Evolutionary conservation across 1,284 basidiomycete genomes (phyloP).

Genomic region (Anthracocystis walkeri): DNA sequence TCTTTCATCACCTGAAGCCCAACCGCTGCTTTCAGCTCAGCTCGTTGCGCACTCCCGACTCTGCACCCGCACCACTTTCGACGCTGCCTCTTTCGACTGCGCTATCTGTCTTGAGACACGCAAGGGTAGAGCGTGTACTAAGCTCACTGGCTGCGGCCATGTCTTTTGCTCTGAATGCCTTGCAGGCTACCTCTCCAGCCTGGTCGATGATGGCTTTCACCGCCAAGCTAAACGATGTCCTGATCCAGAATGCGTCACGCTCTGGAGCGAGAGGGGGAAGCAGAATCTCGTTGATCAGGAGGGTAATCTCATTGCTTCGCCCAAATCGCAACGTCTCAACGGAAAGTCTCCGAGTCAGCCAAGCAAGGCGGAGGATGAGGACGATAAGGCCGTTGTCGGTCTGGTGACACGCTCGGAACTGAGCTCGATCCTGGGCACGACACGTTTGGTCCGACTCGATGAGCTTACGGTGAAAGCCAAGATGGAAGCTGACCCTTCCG

Average conservation of each 20-base stretch:
- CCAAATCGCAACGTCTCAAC: slow-evolving; percentile 1
- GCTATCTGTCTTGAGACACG: slow-evolving; percentile 53
- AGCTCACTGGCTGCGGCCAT: slow-evolving; percentile 43
- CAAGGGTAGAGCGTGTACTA: slow-evolving; percentile 44
- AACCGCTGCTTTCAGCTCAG: slow-evolving; percentile 30
- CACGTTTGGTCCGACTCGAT: slow-evolving; percentile 31
- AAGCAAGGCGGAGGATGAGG: not conserved
- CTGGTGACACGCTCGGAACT: slow-evolving; percentile 37
- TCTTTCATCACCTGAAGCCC: slow-evolving; percentile 7
- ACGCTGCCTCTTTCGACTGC: slow-evolving; percentile 47
- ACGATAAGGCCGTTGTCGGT: slow-evolving; percentile 14
- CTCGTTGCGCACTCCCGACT: slow-evolving; percentile 35
- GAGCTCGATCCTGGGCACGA: slow-evolving; percentile 19
- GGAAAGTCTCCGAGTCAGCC: not conserved
- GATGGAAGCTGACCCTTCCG: slow-evolving; percentile 51
- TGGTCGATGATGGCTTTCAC: slow-evolving; percentile 50
- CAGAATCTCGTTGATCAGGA: slow-evolving; percentile 44
- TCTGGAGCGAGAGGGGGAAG: slow-evolving; percentile 44
- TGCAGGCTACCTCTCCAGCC: slow-evolving; percentile 37
- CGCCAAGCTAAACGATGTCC: slow-evolving; percentile 50
- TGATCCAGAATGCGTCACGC: slow-evolving; percentile 48
- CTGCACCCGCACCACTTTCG: slow-evolving; percentile 43
- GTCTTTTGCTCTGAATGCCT: slow-evolving; percentile 55
- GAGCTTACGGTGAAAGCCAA: slow-evolving; percentile 41
- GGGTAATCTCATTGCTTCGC: slow-evolving; percentile 24